Base-by-base conservation (phyloP, 1,139 yeast genomes). In the Diutina siamensis region DNA sequence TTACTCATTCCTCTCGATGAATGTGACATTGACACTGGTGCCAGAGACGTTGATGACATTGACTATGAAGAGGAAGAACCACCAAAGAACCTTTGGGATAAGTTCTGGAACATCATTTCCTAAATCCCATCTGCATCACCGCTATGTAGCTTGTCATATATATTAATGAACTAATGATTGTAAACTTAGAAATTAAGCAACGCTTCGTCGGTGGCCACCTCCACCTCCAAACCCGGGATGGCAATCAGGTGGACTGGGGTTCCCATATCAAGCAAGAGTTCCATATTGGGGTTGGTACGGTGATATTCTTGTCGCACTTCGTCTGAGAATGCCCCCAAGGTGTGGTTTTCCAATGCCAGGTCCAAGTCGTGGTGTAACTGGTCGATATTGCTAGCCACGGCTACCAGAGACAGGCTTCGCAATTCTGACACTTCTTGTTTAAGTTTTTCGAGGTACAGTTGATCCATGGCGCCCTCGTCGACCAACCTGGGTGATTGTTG, bases 21-120 rank as follows among this genome's bases (percentile, higher is more conserved):
- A 12, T 38, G 42, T 38, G 42, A 38, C 20, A 38, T 38, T 10
- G 42, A 38, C 18, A 38, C 42, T 17, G 42, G 42, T 18, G 42
- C 42, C 10, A 20, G 40, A 21, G 21, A 36, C 9, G 7, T 36
- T 36, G 40, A 20, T n/a, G 42, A 22, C 4, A 22, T 19, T 13
- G 42, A 38, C 7, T 13, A 15, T n/a, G 42, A 38, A 22, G 42
- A 38, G 10, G 42, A 38, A 25, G 31, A 25, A 4, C 31, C 31
- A 25, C 28, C 28, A 5, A 36, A 21, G 15, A 36, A 36, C 18
- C 21, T 36, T n/a, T 36, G 40, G 40, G 40, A 36, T 10, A 20
- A 21, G 40, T 36, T 36, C 31, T 36, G 40, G 40, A 36, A 36
- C 21, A 12, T 36, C 3, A 15, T 36, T 36, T 36, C 40, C 15